A percentile compares a stretch with the other conserved stretches of the same genome.
These are phyloP conservation scores for Lizonia empirigonia DNA, from an alignment of 2,329 filamentous ascomycete genomes.

Conservation along the genomic window DNA sequence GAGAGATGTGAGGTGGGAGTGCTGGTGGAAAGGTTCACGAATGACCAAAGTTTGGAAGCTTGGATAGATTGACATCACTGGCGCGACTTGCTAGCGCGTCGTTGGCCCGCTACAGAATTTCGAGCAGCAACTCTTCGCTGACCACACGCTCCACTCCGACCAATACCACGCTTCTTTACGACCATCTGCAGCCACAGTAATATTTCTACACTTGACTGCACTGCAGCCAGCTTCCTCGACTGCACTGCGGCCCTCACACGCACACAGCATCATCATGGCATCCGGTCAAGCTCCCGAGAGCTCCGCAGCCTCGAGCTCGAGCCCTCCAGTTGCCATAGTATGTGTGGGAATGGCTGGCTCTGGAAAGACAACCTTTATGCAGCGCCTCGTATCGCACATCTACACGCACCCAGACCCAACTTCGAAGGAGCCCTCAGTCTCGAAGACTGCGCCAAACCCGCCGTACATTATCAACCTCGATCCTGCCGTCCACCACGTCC, in stretches of 20 bases:
- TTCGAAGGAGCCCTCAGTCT: conserved; percentile 33
- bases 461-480: conserved; percentile 98
- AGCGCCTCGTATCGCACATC: conserved; percentile 92
- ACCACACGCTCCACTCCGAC: conserved; percentile 1
- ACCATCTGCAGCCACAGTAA: neutral
- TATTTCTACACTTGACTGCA: neutral
- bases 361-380: conserved; percentile 99
- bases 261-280: conserved; percentile 48
- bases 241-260: neutral
- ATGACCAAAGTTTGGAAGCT: conserved; percentile 5
- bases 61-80: conserved; percentile 34
- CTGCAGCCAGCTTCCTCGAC: neutral
- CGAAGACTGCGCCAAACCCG: conserved; percentile 52
- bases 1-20: conserved; percentile 11
- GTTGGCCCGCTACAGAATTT: conserved; percentile 44
- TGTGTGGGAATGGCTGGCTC: conserved; percentile 98
- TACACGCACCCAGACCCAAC: conserved; percentile 70
- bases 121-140: conserved; percentile 14
- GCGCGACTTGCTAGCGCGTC: conserved; percentile 22
- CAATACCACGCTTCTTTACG: conserved; percentile 15
- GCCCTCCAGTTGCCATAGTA: conserved; percentile 75
- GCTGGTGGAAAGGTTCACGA: conserved; percentile 51
- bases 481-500: conserved; percentile 88
- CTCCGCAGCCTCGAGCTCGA: conserved; percentile 14
- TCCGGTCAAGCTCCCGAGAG: conserved; percentile 31